These are phyloP conservation scores for Epichloe bromicola DNA, from an alignment of 2,329 filamentous ascomycete genomes.

Conservation along the genomic window DNA sequence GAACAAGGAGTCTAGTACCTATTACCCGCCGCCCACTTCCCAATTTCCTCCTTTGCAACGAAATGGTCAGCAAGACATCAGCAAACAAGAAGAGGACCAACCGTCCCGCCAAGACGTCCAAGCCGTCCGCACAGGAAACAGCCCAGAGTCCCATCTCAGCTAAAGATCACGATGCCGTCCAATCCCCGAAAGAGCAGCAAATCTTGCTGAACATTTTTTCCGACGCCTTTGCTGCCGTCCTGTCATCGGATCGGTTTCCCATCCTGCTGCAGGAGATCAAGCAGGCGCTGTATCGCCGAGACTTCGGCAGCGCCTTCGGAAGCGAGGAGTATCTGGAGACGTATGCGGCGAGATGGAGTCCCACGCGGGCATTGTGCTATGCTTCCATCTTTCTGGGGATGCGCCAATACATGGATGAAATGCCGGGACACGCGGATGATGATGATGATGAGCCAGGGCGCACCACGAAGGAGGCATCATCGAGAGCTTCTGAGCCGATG, in stretches of 20 bases:
- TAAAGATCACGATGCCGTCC: neutral
- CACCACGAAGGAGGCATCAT: neutral
- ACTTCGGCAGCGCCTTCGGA: slow-evolving; percentile 72
- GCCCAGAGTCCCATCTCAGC: neutral
- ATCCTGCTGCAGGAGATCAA: slow-evolving; percentile 69
- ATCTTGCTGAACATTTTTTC: slow-evolving; percentile 57
- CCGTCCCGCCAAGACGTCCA: neutral
- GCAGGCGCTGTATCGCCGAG: slow-evolving; percentile 68
- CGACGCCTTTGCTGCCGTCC: slow-evolving; percentile 42
- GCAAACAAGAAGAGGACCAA: neutral
- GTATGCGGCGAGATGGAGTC: slow-evolving; percentile 86
- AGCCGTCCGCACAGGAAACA: neutral
- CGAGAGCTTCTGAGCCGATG: neutral
- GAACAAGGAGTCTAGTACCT: neutral
- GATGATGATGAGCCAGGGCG: neutral
- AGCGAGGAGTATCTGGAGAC: slow-evolving; percentile 57
- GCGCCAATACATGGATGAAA: slow-evolving; percentile 18
- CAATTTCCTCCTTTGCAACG: neutral
- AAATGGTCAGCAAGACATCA: slow-evolving; percentile 4
- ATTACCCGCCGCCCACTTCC: neutral
- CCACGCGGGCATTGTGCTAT: slow-evolving; percentile 73
- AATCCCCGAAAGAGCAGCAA: slow-evolving; percentile 39
- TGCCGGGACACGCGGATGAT: slow-evolving; percentile 6
- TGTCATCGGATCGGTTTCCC: slow-evolving; percentile 34
- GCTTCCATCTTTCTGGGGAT: slow-evolving; percentile 37